Evolutionary conservation across 2,329 filamentous ascomycete genomes (phyloP), one percentile per base, ranked within the genome.

Genomic region (Pochonia chlamydosporia): DNA sequence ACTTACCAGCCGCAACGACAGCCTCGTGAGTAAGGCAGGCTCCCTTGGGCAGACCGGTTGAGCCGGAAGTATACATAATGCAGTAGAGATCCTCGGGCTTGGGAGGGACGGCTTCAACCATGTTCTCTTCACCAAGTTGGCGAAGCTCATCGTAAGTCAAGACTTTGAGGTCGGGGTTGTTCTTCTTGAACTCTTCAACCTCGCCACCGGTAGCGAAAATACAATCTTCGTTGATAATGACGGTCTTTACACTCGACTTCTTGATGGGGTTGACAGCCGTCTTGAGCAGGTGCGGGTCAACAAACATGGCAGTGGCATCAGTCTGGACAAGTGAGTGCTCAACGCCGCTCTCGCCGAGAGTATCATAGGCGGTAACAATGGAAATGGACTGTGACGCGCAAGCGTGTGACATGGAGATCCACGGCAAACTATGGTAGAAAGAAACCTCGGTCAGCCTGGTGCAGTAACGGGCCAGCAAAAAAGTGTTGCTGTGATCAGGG

Each of bases 351-450:
- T 89, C 80, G 46, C 91, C 91, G 39, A 96, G 84, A 25, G 90
- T 95, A 66, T 96, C 91, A 68, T 96, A 96, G 43, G 91, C 90
- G 40, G 92, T 97, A 43, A 96, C 92, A 56, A 96, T 91, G 49
- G 88, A 82, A 64, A 96, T 82, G 39, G 88, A 91, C 68, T 97
- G 92, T 14, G 90, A 91, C 18, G 83, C 71, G 80, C 85, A 73
- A 39, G 70, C 78, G 64, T 95, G 89, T 40, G 91, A 87, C 59
- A 87, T 81, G 46, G 84, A 81, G 54, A 96, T 77, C 92, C 92
- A 97, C 69, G 89, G 80, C 44, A 82, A 78, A 65, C 87, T 89
- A 47, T 5, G 44, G 16, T 10, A 10, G 36, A 28, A 28, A 24
- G n/a, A n/a, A n/a, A n/a, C n/a, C 9, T n/a, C 23, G 11, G 10